Base-by-base conservation (phyloP, 208 protist genomes). In the Trypanosoma rangeli region DNA sequence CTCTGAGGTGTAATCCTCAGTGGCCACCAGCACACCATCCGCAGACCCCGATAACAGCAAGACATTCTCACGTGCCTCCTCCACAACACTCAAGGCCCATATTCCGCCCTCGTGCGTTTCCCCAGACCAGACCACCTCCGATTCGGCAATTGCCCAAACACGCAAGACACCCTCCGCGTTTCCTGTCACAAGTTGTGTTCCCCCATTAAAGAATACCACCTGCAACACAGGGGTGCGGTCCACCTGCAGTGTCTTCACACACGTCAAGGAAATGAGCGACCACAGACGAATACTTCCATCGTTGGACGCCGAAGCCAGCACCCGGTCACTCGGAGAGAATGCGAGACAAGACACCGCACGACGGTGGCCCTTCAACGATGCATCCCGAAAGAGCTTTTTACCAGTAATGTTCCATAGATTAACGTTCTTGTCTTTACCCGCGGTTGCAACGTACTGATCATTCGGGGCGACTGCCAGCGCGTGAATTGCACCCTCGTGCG, bases 1-100 rank as follows among this genome's bases (percentile, higher is more conserved):
- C 82, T 94, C 89, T 13, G 83, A 78, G n/a, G 93, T 97, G 84
- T 92, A 96, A 74, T 97, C 93, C 75, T 95, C 90, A 28, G 86
- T 90, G 31, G 82, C 85, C 22, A 90, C 78, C 16, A 97, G 64
- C n/a, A 92, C 84, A 50, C 90, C 93, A 57, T 95, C 93, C 3
- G 93, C 87, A 16, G 87, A 78, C n/a, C 93, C 88, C n/a, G 89
- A 84, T 67, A 93, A 65, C 61, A 96, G 88, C 18, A 64, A 22
- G 31, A 92, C 26, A 24, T 76, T 89, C 16, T 79, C 81, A 12
- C 54, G 42, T 18, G 74, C 75, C 58, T 52, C 15, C 64, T 93
- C 85, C 54, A 78, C 44, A 63, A 97, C 86, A 13, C 61, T 63
- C 1, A 97, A 77, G 1, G 82, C 84, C 90, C 93, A 97, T 12